phyloP scores from a whole-genome alignment of 148 eudicot genomes.

The Amaranthus cruentus region DNA sequence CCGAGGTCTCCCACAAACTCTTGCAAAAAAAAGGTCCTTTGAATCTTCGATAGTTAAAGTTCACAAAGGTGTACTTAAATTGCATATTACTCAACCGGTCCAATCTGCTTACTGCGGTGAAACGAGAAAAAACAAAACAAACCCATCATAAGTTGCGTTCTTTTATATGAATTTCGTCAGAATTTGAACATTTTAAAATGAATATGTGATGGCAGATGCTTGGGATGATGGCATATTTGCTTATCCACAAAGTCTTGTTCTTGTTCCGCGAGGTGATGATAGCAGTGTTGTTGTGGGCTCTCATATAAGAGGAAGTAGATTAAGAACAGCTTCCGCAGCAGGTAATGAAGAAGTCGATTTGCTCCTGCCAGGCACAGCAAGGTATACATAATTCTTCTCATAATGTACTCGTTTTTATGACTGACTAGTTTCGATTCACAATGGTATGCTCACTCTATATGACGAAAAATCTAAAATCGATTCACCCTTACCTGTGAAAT shows the following conservation, averaged over 20 bases:
- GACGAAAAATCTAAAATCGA: too few species aligned
- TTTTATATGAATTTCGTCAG: neutral
- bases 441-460: too few species aligned
- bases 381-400: slow-evolving; percentile 34
- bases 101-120: too few species aligned
- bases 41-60: too few species aligned
- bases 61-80: too few species aligned
- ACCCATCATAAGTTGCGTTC: too few species aligned
- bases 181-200: neutral
- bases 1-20: too few species aligned
- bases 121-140: neutral
- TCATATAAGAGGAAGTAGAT: slow-evolving; percentile 83
- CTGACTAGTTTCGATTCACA: too few species aligned
- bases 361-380: slow-evolving; percentile 99
- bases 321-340: slow-evolving; percentile 74
- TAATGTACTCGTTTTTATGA: neutral
- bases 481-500: too few species aligned
- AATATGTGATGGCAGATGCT: slow-evolving; percentile 40
- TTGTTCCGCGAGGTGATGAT: slow-evolving; percentile 89
- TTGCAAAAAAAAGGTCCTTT: too few species aligned
- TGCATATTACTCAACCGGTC: too few species aligned
- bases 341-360: slow-evolving; percentile 96
- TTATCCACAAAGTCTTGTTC: slow-evolving; percentile 80
- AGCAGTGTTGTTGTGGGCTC: slow-evolving; percentile 72
- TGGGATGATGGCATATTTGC: slow-evolving; percentile 67